Percentiles rank a stretch among this genome's conserved stretches.
These are phyloP conservation scores for Trichopus zeylanicus DNA, from an alignment of 116 monocot species.

Conservation along the genomic window DNA sequence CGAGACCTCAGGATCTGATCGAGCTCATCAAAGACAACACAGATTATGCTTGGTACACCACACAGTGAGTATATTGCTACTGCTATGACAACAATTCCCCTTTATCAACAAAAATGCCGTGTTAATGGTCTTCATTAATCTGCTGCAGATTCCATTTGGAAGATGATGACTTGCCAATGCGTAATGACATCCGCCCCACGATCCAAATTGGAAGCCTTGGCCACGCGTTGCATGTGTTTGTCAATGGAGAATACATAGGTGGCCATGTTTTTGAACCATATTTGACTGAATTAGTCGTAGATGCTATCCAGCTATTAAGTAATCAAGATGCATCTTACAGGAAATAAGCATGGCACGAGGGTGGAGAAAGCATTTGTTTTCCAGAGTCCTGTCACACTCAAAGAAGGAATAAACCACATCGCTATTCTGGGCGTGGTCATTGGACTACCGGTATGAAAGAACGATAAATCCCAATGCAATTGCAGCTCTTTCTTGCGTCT, in stretches of 20 bases:
- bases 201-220: conserved; percentile 48
- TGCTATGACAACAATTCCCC: too few relatives aligned
- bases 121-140: too few relatives aligned
- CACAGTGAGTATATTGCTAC: conserved; percentile 31
- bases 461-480: background rate
- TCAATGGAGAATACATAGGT: conserved; percentile 58
- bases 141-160: too few relatives aligned
- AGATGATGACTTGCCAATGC: conserved; percentile 68
- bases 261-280: too few relatives aligned
- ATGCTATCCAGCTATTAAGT: too few relatives aligned
- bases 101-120: too few relatives aligned
- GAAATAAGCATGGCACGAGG: conserved; percentile 58
- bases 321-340: conserved; percentile 23
- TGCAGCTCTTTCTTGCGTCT: background rate
- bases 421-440: conserved; percentile 40
- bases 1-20: conserved; percentile 44
- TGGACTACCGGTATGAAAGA: conserved; percentile 58
- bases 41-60: conserved; percentile 83
- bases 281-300: too few relatives aligned
- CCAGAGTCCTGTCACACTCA: conserved; percentile 43
- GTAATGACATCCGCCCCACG: conserved; percentile 52
- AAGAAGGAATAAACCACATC: conserved; percentile 56
- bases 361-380: conserved; percentile 45
- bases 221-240: conserved; percentile 65
- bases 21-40: conserved; percentile 68